Evolutionary conservation across 495 filamentous ascomycete species (phyloP), one percentile per base, ranked within the genome.

Genomic region (Amorphotheca resinae): DNA sequence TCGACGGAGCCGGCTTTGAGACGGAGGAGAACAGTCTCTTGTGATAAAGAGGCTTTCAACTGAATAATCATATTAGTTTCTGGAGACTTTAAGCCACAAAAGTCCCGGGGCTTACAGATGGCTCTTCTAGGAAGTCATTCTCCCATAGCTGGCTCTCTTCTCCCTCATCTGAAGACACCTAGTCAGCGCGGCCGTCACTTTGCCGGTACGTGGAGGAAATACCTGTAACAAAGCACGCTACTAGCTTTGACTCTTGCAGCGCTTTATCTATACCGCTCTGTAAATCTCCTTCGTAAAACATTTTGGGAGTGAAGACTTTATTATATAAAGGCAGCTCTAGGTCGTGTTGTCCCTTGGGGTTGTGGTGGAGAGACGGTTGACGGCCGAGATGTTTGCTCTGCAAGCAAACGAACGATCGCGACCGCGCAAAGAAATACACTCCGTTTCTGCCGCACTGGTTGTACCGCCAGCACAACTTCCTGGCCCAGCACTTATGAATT

Each of bases 211-310:
- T 53, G 38, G 52, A 12, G 14, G 22, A 41, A 56, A 43, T 31
- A 72, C 70, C 68, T 48, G 73, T 69, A 31, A 72, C 64, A 61
- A 88, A 84, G 56, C 82, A 86, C 34, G 72, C 70, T 4, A 88
- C 75, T 9, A 72, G 60, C 50, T 80, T 80, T 20, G 59, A 54
- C 55, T 84, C 64, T 38, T 73, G 71, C 9, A 95, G 63, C 15
- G 91, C 86, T 17, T 71, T 59, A 5, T 70, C 64, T 52, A 96
- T 89, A 36, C 84, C 89, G 39, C 77, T 75, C 52, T 89, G 78
- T 5, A 95, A 62, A 45, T 71, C 74, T 16, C 88, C 89, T 38
- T 78, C 43, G 54, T 80, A 91, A 62, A 95, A 96, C 70, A 89
- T 81, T 4, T 31, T 65, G 50, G 22, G n/a, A 11, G 12, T 33